These are phyloP conservation scores for Albugo candida DNA, from an alignment of 352 stramenopile species.

Conservation along the genomic window DNA sequence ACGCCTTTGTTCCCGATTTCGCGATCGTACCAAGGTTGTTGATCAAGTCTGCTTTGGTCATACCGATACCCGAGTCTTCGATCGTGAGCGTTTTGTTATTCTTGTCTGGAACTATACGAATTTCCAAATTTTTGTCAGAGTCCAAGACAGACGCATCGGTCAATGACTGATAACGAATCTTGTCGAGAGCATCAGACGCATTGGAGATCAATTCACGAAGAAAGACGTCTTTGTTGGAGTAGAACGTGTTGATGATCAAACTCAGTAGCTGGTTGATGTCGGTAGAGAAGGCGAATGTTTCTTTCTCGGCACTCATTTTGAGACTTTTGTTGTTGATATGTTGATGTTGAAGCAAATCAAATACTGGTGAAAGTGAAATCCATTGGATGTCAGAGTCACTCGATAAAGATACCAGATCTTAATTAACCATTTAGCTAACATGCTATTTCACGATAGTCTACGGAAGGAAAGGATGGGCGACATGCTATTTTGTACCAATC, in stretches of 20 bases:
- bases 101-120: conserved; percentile 98
- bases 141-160: conserved; percentile 93
- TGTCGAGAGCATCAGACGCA: conserved; percentile 92
- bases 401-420: too few relatives aligned
- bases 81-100: conserved; percentile 98
- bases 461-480: too few relatives aligned
- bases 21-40: conserved; percentile 99
- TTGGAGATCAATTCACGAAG: conserved; percentile 93
- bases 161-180: conserved; percentile 94
- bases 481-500: too few relatives aligned
- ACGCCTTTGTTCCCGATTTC: conserved; percentile 99
- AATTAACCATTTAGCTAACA: too few relatives aligned
- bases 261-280: conserved; percentile 99
- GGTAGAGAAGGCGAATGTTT: conserved; percentile 98
- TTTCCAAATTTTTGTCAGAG: conserved; percentile 94
- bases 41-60: conserved; percentile 98
- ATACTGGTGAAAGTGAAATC: neutral
- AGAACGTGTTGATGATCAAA: conserved; percentile 98
- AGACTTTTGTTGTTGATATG: neutral
- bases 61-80: conserved; percentile 97
- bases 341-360: neutral
- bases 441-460: too few relatives aligned
- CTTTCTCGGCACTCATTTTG: conserved; percentile 76
- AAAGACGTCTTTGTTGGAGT: conserved; percentile 99
- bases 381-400: too few relatives aligned